A percentile compares a stretch with the other conserved stretches of the same genome.
phyloP scores from a whole-genome alignment of 441 rosid genomes.

The Rhodomyrtus psidioides region DNA sequence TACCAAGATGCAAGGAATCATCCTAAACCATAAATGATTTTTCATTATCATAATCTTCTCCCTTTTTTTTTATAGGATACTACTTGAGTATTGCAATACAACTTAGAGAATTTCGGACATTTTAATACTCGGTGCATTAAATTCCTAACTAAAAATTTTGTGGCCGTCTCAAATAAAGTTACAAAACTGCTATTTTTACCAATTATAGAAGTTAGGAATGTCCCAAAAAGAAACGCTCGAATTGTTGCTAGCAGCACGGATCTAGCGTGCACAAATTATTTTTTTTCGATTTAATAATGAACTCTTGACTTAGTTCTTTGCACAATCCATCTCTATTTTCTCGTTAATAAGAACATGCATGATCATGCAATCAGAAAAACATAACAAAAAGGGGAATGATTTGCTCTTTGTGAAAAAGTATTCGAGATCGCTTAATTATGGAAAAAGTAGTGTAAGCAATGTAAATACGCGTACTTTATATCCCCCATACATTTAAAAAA shows the following conservation, averaged over 20 bases:
- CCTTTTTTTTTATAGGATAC: background rate
- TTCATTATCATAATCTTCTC: background rate
- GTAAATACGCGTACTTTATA: rapidly evolving
- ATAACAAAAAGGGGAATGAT: too few relatives aligned
- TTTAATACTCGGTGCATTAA: background rate
- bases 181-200: background rate
- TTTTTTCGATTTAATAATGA: rapidly evolving
- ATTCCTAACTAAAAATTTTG: background rate
- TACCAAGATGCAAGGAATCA: background rate
- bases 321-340: too few relatives aligned
- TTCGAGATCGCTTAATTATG: background rate
- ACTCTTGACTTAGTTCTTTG: rapidly evolving
- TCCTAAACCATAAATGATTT: background rate
- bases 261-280: rapidly evolving
- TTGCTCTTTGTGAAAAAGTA: background rate
- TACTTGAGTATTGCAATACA: background rate
- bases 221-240: background rate
- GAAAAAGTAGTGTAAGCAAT: rapidly evolving
- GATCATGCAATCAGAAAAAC: background rate
- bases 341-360: rapidly evolving
- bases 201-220: background rate
- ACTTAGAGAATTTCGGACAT: background rate
- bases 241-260: rapidly evolving
- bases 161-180: background rate
- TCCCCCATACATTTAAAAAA: background rate